A percentile compares a stretch with the other conserved stretches of the same genome.
phyloP scores from a whole-genome alignment of 1,139 yeast genomes.

The Debaryomyces robertsiae region DNA sequence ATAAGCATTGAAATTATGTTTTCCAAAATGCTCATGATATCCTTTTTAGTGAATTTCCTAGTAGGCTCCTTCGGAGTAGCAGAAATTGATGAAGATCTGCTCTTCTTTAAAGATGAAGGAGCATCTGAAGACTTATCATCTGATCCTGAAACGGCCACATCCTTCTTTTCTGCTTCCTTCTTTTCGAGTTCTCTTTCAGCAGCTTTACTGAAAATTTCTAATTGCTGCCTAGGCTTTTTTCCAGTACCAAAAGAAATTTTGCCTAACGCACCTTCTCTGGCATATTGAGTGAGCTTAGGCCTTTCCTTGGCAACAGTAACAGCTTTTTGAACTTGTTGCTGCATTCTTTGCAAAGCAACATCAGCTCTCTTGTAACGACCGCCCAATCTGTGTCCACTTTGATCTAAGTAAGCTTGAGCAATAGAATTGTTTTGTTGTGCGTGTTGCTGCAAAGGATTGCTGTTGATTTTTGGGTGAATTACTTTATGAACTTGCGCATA shows the following conservation, averaged over 20 bases:
- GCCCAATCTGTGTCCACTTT: slow-evolving; percentile 88
- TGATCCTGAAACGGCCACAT: slow-evolving; percentile 15
- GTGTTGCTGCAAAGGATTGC: slow-evolving; percentile 42
- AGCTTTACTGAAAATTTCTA: slow-evolving; percentile 65
- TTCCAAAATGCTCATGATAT: slow-evolving; percentile 64
- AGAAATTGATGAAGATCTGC: slow-evolving; percentile 25
- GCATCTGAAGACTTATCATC: slow-evolving; percentile 17
- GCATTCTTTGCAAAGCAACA: slow-evolving; percentile 95
- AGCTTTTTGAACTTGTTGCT: slow-evolving; percentile 96
- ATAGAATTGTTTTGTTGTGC: slow-evolving; percentile 60
- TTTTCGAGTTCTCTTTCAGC: slow-evolving; percentile 50
- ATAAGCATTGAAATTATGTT: slow-evolving; percentile 76
- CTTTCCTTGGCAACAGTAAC: slow-evolving; percentile 93
- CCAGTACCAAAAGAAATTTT: slow-evolving; percentile 81
- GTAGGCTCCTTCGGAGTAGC: slow-evolving; percentile 29
- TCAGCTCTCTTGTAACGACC: slow-evolving; percentile 90
- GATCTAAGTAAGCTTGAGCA: slow-evolving; percentile 94
- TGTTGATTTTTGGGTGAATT: slow-evolving; percentile 63
- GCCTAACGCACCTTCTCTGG: slow-evolving; percentile 90
- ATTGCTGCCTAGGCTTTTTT: slow-evolving; percentile 86
- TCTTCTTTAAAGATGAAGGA: slow-evolving; percentile 19
- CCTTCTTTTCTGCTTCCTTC: slow-evolving; percentile 29
- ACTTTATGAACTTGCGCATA: slow-evolving; percentile 93
- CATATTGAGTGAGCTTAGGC: slow-evolving; percentile 71
- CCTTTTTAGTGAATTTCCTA: slow-evolving; percentile 44